phyloP scores from a whole-genome alignment of 2,329 filamentous ascomycete species.

The Nothopassalora personata region DNA sequence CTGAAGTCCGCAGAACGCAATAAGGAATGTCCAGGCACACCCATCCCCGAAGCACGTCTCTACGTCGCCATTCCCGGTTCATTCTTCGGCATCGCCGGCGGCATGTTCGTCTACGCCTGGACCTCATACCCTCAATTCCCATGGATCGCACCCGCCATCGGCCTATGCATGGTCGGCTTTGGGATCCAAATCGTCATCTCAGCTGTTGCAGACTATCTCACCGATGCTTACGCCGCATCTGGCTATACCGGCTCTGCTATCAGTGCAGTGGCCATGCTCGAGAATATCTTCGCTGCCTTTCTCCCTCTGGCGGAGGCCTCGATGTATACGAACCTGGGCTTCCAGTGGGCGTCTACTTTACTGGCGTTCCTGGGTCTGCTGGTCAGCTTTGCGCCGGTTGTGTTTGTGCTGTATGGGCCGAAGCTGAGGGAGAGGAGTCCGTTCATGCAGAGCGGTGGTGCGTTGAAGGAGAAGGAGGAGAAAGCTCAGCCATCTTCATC shows the following conservation, averaged over 20 bases:
- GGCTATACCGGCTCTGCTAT: constrained; percentile 48
- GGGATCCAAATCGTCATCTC: constrained; percentile 46
- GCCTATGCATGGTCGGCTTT: constrained; percentile 46
- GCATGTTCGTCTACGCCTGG: constrained; percentile 51
- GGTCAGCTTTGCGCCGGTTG: constrained; percentile 42
- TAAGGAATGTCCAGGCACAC: constrained; percentile 31
- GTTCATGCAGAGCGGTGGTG: constrained; percentile 27
- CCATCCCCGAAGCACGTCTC: constrained; percentile 43
- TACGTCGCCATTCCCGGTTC: constrained; percentile 41
- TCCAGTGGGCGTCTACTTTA: constrained; percentile 47
- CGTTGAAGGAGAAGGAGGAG: not conserved
- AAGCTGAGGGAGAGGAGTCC: constrained; percentile 30
- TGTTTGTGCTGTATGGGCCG: constrained; percentile 36
- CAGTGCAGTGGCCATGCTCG: constrained; percentile 45
- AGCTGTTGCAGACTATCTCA: constrained; percentile 46
- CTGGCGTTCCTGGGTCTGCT: constrained; percentile 42
- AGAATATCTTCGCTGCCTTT: constrained; percentile 47
- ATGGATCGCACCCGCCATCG: constrained; percentile 47
- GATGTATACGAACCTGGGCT: constrained; percentile 47
- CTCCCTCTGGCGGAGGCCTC: constrained; percentile 44
- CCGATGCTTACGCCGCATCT: constrained; percentile 43
- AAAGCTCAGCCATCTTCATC: not conserved
- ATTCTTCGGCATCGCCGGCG: constrained; percentile 44
- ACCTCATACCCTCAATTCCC: constrained; percentile 39
- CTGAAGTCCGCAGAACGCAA: constrained; percentile 38